Evolutionary conservation across 148 eudicot genomes (phyloP).

Genomic region (Amaranthus hypochondriacus): DNA sequence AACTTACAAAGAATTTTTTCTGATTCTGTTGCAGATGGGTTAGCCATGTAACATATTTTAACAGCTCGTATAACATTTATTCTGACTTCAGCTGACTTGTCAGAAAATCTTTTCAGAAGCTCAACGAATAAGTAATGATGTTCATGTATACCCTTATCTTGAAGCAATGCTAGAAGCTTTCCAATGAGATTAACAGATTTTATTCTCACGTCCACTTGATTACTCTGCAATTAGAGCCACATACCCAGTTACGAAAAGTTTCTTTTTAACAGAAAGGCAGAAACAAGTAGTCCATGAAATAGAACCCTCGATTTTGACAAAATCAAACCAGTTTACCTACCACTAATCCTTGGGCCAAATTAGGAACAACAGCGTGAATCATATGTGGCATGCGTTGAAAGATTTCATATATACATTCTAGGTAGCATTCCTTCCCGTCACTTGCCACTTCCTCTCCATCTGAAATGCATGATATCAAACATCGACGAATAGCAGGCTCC

Average conservation of each 20-base stretch:
- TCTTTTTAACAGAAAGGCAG: background rate
- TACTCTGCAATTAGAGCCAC: conserved; percentile 53
- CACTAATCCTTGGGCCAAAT: conserved; percentile 62
- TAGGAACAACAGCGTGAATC: conserved; percentile 69
- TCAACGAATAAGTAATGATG: conserved; percentile 59
- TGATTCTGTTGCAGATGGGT: conserved; percentile 49
- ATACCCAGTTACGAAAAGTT: conserved; percentile 18
- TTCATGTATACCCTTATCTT: conserved; percentile 41
- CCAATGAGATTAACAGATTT: conserved; percentile 70
- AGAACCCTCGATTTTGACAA: conserved; percentile 2
- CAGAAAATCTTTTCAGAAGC: conserved; percentile 75
- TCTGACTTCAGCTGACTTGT: conserved; percentile 89
- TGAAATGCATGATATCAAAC: conserved; percentile 69
- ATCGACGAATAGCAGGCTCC: conserved; percentile 53
- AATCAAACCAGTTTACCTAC: conserved; percentile 29
- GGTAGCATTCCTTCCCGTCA: conserved; percentile 66
- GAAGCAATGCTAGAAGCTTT: conserved; percentile 53
- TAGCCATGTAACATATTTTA: conserved; percentile 50
- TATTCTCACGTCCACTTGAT: conserved; percentile 92
- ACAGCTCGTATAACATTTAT: conserved; percentile 57
- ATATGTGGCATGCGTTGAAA: conserved; percentile 59
- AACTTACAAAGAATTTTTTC: conserved; percentile 64
- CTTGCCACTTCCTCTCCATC: conserved; percentile 50
- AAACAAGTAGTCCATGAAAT: background rate
- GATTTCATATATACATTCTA: conserved; percentile 64